phyloP scores from a whole-genome alignment of 2,329 filamentous ascomycete species.

The Westerdykella aurantiaca region DNA sequence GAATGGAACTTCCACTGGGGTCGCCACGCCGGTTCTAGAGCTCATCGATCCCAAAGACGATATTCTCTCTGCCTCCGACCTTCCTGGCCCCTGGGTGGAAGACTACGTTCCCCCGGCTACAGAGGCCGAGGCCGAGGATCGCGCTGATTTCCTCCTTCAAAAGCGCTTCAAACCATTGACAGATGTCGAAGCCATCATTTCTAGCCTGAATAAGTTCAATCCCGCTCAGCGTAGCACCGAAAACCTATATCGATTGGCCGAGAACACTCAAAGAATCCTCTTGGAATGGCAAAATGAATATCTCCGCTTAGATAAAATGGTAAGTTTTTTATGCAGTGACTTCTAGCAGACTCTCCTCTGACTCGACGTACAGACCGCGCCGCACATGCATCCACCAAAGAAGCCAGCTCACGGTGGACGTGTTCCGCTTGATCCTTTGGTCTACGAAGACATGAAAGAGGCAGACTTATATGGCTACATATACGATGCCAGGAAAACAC shows the following conservation, averaged over 20 bases:
- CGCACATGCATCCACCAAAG: slow-evolving; percentile 47
- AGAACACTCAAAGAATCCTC: slow-evolving; percentile 49
- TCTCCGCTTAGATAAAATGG: slow-evolving; percentile 46
- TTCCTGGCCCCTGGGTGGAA: slow-evolving; percentile 34
- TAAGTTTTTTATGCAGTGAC: slow-evolving; percentile 11
- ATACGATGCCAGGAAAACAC: slow-evolving; percentile 48
- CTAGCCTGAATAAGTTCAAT: slow-evolving; percentile 40
- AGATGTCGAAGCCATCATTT: slow-evolving; percentile 39
- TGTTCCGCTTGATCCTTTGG: slow-evolving; percentile 40
- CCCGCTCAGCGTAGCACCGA: slow-evolving; percentile 43
- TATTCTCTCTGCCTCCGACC: slow-evolving; percentile 30
- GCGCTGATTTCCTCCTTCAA: slow-evolving; percentile 40
- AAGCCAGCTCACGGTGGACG: slow-evolving; percentile 47
- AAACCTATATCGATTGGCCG: slow-evolving; percentile 52
- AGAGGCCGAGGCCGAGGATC: slow-evolving; percentile 34
- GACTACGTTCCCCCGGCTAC: slow-evolving; percentile 17
- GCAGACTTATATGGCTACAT: slow-evolving; percentile 56
- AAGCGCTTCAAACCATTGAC: slow-evolving; percentile 39
- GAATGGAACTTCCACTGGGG: slow-evolving; percentile 21
- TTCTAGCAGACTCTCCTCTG: neutral
- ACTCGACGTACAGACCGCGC: slow-evolving; percentile 41
- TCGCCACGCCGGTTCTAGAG: slow-evolving; percentile 15
- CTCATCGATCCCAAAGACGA: slow-evolving; percentile 31
- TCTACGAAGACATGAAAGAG: slow-evolving; percentile 57
- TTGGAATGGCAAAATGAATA: slow-evolving; percentile 56